Evolutionary conservation across 192 early-diverging fungal species (phyloP).

Genomic region (Coemansia sp.): DNA sequence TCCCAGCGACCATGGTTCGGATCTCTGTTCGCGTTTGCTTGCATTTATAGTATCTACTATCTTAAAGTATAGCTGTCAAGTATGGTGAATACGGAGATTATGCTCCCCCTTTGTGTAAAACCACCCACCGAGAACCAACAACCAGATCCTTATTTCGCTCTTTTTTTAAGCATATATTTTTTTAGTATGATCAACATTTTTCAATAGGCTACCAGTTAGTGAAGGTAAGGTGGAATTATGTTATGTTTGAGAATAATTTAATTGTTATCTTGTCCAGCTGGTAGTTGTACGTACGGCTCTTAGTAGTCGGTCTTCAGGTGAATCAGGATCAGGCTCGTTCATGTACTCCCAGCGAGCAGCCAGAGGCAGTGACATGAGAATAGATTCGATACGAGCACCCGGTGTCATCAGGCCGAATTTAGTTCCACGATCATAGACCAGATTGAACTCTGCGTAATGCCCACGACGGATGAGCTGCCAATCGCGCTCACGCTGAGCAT

Average conservation of each 20-base stretch:
- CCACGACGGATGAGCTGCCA: constrained; percentile 98
- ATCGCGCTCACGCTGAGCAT: constrained; percentile 69
- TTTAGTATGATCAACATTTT: no score
- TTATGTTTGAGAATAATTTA: neutral
- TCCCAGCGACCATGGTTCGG: no score
- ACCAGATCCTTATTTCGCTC: no score
- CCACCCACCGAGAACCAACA: no score
- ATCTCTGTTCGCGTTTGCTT: no score
- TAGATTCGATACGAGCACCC: constrained; percentile 92
- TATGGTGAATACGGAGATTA: no score
- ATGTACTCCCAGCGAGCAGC: constrained; percentile 97
- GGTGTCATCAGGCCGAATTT: constrained; percentile 98
- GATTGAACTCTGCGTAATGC: constrained; percentile 97
- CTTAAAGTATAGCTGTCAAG: no score
- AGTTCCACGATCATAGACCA: constrained; percentile 95
- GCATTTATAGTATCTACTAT: no score
- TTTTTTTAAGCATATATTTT: no score
- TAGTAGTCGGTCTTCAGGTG: constrained; percentile 71
- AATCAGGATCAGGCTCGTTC: constrained; percentile 66
- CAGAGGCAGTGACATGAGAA: constrained; percentile 90
- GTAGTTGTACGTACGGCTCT: constrained; percentile 76
- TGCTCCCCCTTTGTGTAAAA: no score
- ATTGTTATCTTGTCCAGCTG: constrained; percentile 68
- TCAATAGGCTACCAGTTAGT: no score
- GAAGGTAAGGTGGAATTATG: neutral